Evolutionary conservation across 345 rosid genomes (phyloP), one percentile per base, ranked within the genome.

Genomic region (Hirschfeldia incana): DNA sequence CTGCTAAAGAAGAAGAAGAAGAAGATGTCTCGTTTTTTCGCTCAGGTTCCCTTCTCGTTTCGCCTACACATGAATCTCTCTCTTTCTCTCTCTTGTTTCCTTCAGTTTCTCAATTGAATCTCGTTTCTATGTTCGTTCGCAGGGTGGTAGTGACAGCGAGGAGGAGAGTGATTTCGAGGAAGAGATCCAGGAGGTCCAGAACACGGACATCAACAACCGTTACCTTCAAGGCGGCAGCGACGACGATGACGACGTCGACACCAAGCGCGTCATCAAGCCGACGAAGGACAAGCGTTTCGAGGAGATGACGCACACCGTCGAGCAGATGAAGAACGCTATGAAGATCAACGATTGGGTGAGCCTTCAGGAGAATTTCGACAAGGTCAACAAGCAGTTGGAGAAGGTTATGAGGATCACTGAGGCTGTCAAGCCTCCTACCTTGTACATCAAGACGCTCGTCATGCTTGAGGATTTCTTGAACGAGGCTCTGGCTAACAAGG

Each of bases 271-370:
- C 16, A 92, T 95, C 51, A 82, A 90, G 85, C 88, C 99, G 0
- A 87, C 98, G 3, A 95, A 93, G 71, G 99, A 95, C 74, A 95
- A 95, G 75, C 86, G 99, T 2, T 89, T 85, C 55, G 98, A 93
- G 67, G 99, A 95, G 88, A 89, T 95, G 98, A 73, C 71, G 0
- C 76, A 81, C 13, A 91, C 93, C 0, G 87, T 88, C 4, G 99
- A 90, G 36, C 93, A 88, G 81, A 95, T 95, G 87, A 93, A 90
- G 86, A 95, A 95, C 80, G 94, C 94, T 3, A 88, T 93, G 90
- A 93, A 93, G 85, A 95, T 95, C 73, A 95, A 95, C 76, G 99
- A 95, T 28, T 95, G 99, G 98, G 96, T 93, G 37, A 88, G 89
- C 78, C 78, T 95, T 63, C 93, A 86, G 49, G 99, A 95, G 68